Evolutionary conservation across 352 stramenopile species (phyloP).

Genomic region (Pythium volutum): DNA sequence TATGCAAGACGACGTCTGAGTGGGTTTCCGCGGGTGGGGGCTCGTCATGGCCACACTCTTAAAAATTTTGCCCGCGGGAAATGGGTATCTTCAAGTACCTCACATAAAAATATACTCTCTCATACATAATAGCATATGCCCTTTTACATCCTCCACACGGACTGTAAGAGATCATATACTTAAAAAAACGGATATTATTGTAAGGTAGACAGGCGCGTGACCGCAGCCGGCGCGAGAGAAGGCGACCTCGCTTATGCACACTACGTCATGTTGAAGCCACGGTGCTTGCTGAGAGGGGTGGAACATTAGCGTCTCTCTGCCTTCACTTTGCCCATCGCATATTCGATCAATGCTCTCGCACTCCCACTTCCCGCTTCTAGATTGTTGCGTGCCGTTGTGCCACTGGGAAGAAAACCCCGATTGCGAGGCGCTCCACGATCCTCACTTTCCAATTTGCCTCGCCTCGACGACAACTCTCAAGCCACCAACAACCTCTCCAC

Average conservation of each 20-base stretch:
- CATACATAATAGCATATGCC: neutral
- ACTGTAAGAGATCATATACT: no score
- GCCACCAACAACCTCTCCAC: neutral
- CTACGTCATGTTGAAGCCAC: neutral
- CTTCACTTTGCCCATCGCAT: no score
- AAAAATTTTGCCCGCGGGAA: neutral
- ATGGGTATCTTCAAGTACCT: neutral
- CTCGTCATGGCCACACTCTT: neutral
- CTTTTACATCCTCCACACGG: no score
- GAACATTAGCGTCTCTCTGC: neutral
- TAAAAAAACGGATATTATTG: neutral
- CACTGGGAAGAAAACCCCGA: no score
- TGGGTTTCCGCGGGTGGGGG: no score
- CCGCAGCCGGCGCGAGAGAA: neutral
- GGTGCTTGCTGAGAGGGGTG: neutral
- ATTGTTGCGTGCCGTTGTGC: no score
- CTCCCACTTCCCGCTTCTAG: neutral
- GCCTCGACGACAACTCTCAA: neutral
- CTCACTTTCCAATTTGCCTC: slow-evolving; percentile 14
- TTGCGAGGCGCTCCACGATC: neutral
- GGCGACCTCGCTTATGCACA: neutral
- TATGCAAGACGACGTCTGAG: no score
- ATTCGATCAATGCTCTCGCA: no score
- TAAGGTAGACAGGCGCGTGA: neutral
- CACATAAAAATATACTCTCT: neutral